Conservation (phyloP, 352 stramenopile species). For the Phytophthora foliorum region DNA sequence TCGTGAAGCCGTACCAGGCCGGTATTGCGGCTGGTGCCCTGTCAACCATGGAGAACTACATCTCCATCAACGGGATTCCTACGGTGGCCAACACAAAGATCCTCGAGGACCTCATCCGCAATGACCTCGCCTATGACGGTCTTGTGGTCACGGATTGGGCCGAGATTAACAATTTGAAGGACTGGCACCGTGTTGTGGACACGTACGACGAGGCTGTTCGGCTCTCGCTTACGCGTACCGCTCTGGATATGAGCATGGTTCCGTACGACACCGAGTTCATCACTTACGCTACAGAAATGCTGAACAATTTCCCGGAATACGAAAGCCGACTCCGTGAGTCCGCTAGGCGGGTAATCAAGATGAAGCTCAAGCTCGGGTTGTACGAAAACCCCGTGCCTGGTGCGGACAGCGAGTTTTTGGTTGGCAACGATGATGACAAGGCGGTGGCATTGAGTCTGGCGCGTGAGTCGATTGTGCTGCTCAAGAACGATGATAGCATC, state of each 20-base stretch:
- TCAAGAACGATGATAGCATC: constrained; percentile 75
- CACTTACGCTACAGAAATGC: constrained; percentile 54
- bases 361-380: constrained; percentile 81
- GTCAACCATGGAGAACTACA: constrained; percentile 95
- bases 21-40: constrained; percentile 75
- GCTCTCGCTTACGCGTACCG: constrained; percentile 74
- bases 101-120: constrained; percentile 82
- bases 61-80: constrained; percentile 91
- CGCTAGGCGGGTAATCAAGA: constrained; percentile 69
- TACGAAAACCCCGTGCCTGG: constrained; percentile 73
- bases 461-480: constrained; percentile 80
- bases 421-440: constrained; percentile 61
- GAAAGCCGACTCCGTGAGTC: constrained; percentile 60
- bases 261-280: constrained; percentile 58
- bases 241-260: constrained; percentile 94
- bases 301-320: constrained; percentile 46
- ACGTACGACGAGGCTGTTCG: constrained; percentile 65
- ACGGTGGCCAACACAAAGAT: constrained; percentile 85
- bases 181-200: constrained; percentile 62
- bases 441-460: constrained; percentile 64
- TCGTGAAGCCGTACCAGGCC: constrained; percentile 79
- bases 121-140: constrained; percentile 83
- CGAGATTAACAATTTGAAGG: constrained; percentile 91
- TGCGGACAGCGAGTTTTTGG: constrained; percentile 38
- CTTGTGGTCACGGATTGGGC: constrained; percentile 92